Base-by-base conservation (phyloP, 768 basidiomycete species). In the Sarcomyxa edulis region DNA sequence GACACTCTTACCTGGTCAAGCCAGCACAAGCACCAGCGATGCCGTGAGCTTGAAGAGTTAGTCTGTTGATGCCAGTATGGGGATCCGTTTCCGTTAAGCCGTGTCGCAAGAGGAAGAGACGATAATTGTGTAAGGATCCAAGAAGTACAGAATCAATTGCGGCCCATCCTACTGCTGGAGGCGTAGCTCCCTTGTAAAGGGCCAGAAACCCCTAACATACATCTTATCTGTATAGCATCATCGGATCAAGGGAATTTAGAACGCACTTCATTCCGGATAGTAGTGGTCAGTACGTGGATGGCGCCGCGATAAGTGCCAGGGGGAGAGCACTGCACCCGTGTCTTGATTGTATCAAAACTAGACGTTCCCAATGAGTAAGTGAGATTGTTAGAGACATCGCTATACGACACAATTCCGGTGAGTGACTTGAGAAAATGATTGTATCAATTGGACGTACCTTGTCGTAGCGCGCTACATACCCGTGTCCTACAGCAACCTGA, bases 341-440 rank as follows among this genome's bases (percentile, higher is more conserved):
- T 81, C 55, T 86, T 85, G 47, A 85, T 69, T 12, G 81, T 84
- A 54, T 84, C 81, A 56, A 84, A 84, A 3, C 79, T 82, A 44
- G 16, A 14, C 9, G 33, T 42, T 45, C 7, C 20, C 25, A 33
- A 40, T 42, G 35, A 41, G 19, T 12, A 44, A 35, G 24, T 26
- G 20, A 37, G 37, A 8, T 22, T 12, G 32, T 21, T n/a, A n/a
- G n/a, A n/a, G n/a, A n/a, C n/a, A n/a, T n/a, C n/a, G n/a, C n/a
- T n/a, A n/a, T n/a, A n/a, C n/a, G n/a, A n/a, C n/a, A n/a, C n/a
- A n/a, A n/a, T n/a, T n/a, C n/a, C n/a, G n/a, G n/a, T n/a, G n/a
- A n/a, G n/a, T n/a, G n/a, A n/a, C n/a, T n/a, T n/a, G n/a, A n/a
- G n/a, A n/a, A n/a, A n/a, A n/a, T n/a, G n/a, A n/a, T n/a, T n/a